Conservation (phyloP, 805 yeast genomes). For the Ogataea allantospora region DNA sequence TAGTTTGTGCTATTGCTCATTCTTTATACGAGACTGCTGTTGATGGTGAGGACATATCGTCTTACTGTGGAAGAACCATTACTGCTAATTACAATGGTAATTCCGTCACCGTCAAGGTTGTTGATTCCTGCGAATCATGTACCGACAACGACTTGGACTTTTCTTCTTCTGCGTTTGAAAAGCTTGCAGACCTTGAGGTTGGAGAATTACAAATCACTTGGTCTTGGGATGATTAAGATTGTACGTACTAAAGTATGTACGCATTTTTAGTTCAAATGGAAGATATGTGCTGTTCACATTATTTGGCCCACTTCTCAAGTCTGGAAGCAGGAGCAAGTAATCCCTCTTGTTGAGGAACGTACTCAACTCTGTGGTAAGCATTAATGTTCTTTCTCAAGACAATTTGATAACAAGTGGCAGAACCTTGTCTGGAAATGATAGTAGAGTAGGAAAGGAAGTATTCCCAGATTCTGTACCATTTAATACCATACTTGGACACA, state of each 20-base stretch:
- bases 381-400: slow-evolving; percentile 87
- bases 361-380: slow-evolving; percentile 78
- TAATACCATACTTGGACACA: slow-evolving; percentile 75
- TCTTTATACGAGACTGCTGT: slow-evolving; percentile 35
- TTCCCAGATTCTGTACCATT: slow-evolving; percentile 95
- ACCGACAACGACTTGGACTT: slow-evolving; percentile 46
- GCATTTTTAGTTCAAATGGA: too few species aligned
- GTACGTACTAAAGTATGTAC: too few species aligned
- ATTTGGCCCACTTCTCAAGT: slow-evolving; percentile 58
- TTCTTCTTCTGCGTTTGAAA: slow-evolving; percentile 50
- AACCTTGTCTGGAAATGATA: slow-evolving; percentile 87
- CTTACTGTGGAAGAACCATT: slow-evolving; percentile 51
- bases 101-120: slow-evolving; percentile 51
- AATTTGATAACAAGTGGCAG: slow-evolving; percentile 89
- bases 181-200: slow-evolving; percentile 43
- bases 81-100: slow-evolving; percentile 46
- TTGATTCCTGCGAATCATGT: slow-evolving; percentile 54
- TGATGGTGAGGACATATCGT: slow-evolving; percentile 29
- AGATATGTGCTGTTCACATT: too few species aligned
- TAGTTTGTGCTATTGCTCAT: slow-evolving; percentile 50
- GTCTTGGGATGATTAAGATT: slow-evolving; percentile 44
- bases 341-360: slow-evolving; percentile 76
- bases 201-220: slow-evolving; percentile 49
- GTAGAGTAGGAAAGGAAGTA: slow-evolving; percentile 80
- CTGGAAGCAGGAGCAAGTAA: slow-evolving; percentile 55